Evolutionary conservation across 768 basidiomycete species (phyloP).

Genomic region (Russula dissimulans): DNA sequence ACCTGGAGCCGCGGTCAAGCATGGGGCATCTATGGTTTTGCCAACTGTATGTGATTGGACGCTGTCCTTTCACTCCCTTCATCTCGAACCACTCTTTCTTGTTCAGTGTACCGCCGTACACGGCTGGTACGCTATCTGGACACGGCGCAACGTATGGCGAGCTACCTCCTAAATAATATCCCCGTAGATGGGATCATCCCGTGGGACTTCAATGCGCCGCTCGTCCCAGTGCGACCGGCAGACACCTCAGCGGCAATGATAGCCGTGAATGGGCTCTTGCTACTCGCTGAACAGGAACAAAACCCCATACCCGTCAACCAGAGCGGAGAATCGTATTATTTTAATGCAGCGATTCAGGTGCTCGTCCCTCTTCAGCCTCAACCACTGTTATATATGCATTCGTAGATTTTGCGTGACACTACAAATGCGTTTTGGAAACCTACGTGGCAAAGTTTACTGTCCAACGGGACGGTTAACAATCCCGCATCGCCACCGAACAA

Average conservation of each 20-base stretch:
- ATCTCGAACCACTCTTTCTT: background rate
- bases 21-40: constrained; percentile 64
- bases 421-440: constrained; percentile 36
- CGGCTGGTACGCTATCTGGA: constrained; percentile 40
- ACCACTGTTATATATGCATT: background rate
- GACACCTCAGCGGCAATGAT: constrained; percentile 66
- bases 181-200: constrained; percentile 58
- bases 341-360: constrained; percentile 41
- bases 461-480: constrained; percentile 57
- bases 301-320: constrained; percentile 27
- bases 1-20: constrained; percentile 71
- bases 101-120: constrained; percentile 51
- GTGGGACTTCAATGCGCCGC: constrained; percentile 71
- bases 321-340: constrained; percentile 33
- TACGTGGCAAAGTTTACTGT: constrained; percentile 52
- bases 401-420: constrained; percentile 8
- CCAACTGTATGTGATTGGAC: constrained; percentile 42
- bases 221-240: constrained; percentile 46
- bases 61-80: background rate
- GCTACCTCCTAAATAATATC: constrained; percentile 50
- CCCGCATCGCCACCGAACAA: constrained; percentile 39
- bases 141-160: constrained; percentile 51
- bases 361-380: background rate
- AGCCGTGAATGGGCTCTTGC: constrained; percentile 48
- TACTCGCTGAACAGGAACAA: constrained; percentile 39